A percentile compares a stretch with the other conserved stretches of the same genome.
Evolutionary conservation across 306 rosid genomes (phyloP).

Genomic region (Echinosophora koreensis): DNA sequence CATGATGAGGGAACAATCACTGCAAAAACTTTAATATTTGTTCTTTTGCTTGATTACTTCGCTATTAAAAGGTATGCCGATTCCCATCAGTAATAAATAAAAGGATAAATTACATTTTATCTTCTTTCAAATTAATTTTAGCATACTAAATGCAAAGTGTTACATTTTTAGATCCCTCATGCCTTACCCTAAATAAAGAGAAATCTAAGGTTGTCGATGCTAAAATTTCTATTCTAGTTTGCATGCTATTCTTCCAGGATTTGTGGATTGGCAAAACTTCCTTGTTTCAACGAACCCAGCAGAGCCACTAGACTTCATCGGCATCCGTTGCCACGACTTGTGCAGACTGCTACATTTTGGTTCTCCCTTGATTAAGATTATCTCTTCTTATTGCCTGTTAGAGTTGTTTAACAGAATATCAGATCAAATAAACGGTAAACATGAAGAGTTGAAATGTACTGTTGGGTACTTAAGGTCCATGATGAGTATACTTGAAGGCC

Average conservation of each 20-base stretch:
- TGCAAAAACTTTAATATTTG: constrained; percentile 63
- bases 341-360: constrained; percentile 92
- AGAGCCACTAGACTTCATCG: constrained; percentile 60
- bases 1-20: constrained; percentile 67
- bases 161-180: constrained; percentile 11
- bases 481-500: constrained; percentile 75
- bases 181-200: neutral
- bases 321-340: constrained; percentile 79
- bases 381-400: constrained; percentile 76
- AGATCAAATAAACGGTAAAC: constrained; percentile 60
- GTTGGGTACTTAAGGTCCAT: constrained; percentile 65
- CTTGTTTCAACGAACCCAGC: constrained; percentile 57
- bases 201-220: constrained; percentile 38
- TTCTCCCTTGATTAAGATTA: constrained; percentile 68
- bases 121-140: constrained; percentile 9
- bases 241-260: constrained; percentile 69
- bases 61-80: constrained; percentile 68
- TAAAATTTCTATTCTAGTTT: constrained; percentile 57
- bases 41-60: constrained; percentile 76
- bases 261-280: constrained; percentile 80
- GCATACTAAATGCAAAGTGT: neutral
- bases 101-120: neutral
- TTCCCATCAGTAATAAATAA: constrained; percentile 31
- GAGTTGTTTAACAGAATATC: constrained; percentile 76
- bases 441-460: constrained; percentile 64